These are phyloP conservation scores for Diaporthe sp. DNA, from an alignment of 2,329 filamentous ascomycete species.

Conservation along the genomic window DNA sequence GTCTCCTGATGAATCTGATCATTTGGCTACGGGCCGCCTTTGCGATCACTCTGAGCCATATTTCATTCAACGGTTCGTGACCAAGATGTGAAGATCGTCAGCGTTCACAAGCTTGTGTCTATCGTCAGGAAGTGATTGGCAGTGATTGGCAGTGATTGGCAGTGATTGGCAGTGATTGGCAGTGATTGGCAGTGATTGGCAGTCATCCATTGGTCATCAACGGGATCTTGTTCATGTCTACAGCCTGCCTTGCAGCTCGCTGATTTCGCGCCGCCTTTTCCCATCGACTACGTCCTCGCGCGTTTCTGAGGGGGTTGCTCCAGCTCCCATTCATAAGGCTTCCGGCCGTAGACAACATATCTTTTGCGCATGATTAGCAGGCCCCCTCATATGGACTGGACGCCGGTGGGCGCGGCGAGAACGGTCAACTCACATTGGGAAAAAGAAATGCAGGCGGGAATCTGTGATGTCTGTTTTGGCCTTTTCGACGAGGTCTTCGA, in stretches of 20 bases:
- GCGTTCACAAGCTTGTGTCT: neutral
- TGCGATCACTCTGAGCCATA: neutral
- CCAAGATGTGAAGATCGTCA: no score
- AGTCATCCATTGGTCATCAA: neutral
- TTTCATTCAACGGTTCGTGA: neutral
- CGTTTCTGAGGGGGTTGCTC: constrained; percentile 29
- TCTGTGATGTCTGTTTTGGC: constrained; percentile 44
- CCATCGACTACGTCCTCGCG: neutral
- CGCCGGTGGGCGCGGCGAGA: neutral
- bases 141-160: neutral
- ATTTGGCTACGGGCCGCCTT: neutral
- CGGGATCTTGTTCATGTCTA: neutral
- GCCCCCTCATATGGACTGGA: neutral
- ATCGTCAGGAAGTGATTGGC: neutral
- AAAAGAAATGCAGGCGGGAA: constrained; percentile 46
- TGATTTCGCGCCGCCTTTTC: no score
- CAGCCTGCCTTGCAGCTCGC: neutral
- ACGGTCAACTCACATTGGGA: constrained; percentile 42
- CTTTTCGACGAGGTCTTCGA: constrained; percentile 46
- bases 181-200: neutral
- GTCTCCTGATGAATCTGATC: neutral
- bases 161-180: neutral
- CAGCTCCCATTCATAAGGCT: constrained; percentile 34
- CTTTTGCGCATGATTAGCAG: constrained; percentile 29
- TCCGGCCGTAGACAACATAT: constrained; percentile 45